Evolutionary conservation across 257 asterid species (phyloP).

Genomic region (Echites panduratus): DNA sequence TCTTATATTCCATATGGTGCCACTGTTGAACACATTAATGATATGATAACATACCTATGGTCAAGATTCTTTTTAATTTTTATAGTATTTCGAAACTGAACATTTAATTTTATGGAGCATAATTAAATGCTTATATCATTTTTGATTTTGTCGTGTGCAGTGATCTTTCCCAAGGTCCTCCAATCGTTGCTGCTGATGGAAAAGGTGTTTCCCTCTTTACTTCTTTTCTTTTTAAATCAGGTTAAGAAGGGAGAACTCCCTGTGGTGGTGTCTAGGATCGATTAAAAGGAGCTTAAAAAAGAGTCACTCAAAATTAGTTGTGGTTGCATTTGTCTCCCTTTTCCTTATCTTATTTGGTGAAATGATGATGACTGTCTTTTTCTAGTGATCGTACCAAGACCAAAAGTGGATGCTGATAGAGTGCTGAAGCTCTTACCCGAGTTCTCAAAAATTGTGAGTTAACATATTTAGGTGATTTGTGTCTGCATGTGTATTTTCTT

Average conservation of each 20-base stretch:
- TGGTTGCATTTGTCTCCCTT: neutral
- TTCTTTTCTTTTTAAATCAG: neutral
- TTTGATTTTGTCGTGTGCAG: constrained; percentile 40
- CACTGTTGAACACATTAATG: neutral
- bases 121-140: constrained; percentile 8
- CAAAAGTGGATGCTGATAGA: constrained; percentile 45
- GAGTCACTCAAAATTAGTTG: neutral
- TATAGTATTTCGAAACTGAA: neutral
- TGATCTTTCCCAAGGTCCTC: constrained; percentile 37
- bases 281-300: neutral
- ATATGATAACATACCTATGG: neutral
- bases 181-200: constrained; percentile 26
- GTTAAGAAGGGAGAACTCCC: neutral
- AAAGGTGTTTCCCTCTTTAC: constrained; percentile 49
- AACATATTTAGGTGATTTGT: constrained; percentile 2
- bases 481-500: neutral
- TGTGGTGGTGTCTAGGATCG: neutral
- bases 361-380: neutral
- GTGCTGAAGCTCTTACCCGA: constrained; percentile 69
- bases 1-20: neutral
- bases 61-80: too few species aligned
- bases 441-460: constrained; percentile 70
- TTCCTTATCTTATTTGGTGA: neutral
- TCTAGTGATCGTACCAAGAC: constrained; percentile 34
- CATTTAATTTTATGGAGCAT: neutral